These are phyloP conservation scores for Xylaria polymorpha DNA, from an alignment of 2,329 filamentous ascomycete genomes.

Conservation along the genomic window DNA sequence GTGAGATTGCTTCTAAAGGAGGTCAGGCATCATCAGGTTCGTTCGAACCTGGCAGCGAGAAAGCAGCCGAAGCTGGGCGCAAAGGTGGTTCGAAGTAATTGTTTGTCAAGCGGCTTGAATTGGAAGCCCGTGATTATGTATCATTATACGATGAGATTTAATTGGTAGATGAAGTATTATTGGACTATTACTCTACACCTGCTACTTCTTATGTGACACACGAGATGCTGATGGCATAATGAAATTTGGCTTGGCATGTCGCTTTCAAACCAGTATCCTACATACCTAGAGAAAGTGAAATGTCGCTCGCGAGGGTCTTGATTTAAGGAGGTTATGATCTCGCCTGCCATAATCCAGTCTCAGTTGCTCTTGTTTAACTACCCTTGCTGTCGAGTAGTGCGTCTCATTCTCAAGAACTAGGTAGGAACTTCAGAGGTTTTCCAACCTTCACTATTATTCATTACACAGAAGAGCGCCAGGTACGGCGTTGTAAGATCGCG, in stretches of 20 bases:
- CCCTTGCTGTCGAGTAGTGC: not conserved
- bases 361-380: not conserved
- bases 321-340: not conserved
- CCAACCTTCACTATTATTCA: slow-evolving; percentile 10
- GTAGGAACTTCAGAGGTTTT: not conserved
- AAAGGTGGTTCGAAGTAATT: slow-evolving; percentile 31
- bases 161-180: not conserved
- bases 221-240: not conserved
- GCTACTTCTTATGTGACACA: not conserved
- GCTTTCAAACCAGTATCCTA: no score
- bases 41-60: slow-evolving; percentile 28
- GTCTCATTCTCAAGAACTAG: slow-evolving; percentile 9
- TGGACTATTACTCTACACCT: no score
- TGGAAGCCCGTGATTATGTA: not conserved
- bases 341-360: not conserved
- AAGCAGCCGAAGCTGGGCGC: slow-evolving; percentile 22
- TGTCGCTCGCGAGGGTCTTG: not conserved
- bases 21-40: slow-evolving; percentile 33
- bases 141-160: not conserved
- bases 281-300: not conserved
- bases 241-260: not conserved
- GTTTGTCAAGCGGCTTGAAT: not conserved
- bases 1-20: slow-evolving; percentile 31
- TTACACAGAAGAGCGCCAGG: slow-evolving; percentile 18
- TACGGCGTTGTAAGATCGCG: slow-evolving; percentile 17